Evolutionary conservation across 163 green algal species (phyloP).

Genomic region (Chlorella variabilis): DNA sequence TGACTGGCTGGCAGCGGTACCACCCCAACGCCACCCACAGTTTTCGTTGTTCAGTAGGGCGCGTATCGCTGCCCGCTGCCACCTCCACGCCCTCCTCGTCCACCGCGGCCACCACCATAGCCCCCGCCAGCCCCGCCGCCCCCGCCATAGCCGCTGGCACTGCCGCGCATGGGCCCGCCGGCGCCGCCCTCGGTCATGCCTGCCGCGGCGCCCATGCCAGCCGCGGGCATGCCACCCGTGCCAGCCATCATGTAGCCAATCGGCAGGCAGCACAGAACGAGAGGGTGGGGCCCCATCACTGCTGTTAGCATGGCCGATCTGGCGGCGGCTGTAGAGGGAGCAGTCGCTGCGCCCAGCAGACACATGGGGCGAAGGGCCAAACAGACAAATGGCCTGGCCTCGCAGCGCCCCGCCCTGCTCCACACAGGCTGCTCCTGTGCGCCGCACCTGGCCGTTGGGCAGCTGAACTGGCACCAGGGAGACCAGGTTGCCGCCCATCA

Average conservation of each 20-base stretch:
- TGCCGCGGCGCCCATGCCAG: neutral
- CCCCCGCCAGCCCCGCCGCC: neutral
- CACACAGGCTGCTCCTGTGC: no score
- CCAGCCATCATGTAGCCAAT: slow-evolving; percentile 60
- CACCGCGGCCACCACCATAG: slow-evolving; percentile 16
- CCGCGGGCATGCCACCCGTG: neutral
- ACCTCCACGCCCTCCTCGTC: neutral
- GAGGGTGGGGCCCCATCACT: no score
- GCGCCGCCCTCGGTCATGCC: neutral
- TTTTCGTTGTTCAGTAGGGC: slow-evolving; percentile 58
- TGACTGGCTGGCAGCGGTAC: no score
- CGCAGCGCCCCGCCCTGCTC: no score
- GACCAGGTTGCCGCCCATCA: slow-evolving; percentile 46
- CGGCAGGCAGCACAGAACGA: slow-evolving; percentile 20
- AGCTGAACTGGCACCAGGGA: slow-evolving; percentile 78
- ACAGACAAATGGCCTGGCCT: no score
- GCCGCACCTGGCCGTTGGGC: slow-evolving; percentile 69
- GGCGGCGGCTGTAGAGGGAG: no score
- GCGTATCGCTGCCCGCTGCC: slow-evolving; percentile 37
- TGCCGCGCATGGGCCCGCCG: slow-evolving; percentile 8
- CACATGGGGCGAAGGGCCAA: no score
- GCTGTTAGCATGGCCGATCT: no score
- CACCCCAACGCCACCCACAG: no score
- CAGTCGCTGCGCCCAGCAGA: no score
- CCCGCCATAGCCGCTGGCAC: neutral